phyloP scores from a whole-genome alignment of 805 yeast genomes.

The Cyberlindnera petersonii region DNA sequence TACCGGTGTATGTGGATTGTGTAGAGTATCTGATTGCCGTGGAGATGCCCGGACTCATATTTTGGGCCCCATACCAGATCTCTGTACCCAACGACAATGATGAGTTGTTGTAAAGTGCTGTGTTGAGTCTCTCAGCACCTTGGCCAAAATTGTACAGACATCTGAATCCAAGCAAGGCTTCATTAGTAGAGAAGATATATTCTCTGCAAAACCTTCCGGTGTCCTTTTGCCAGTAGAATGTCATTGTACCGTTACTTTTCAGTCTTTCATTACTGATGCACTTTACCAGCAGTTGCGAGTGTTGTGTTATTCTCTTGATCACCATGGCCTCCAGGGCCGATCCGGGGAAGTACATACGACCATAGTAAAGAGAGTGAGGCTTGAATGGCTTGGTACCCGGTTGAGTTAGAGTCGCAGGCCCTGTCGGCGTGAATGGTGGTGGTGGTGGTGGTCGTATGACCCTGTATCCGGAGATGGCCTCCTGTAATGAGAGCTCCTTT shows the following conservation, averaged over 20 bases:
- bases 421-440: conserved; percentile 9
- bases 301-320: conserved; percentile 54
- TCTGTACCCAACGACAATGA: conserved; percentile 78
- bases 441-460: conserved; percentile 41
- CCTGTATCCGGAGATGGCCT: conserved; percentile 66
- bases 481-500: conserved; percentile 52
- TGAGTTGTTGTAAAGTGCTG: conserved; percentile 53
- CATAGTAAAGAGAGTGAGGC: conserved; percentile 58
- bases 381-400: conserved; percentile 4
- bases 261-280: conserved; percentile 67
- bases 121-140: conserved; percentile 35
- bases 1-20: conserved; percentile 78
- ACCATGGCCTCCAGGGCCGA: conserved; percentile 85
- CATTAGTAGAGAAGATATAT: conserved; percentile 76
- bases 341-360: conserved; percentile 85
- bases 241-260: conserved; percentile 52
- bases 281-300: conserved; percentile 64
- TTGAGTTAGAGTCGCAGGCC: too few relatives aligned
- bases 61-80: conserved; percentile 78
- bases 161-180: conserved; percentile 76
- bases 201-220: conserved; percentile 64
- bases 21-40: conserved; percentile 83
- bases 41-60: conserved; percentile 87
- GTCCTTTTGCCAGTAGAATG: conserved; percentile 68
- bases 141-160: conserved; percentile 61